phyloP scores from a whole-genome alignment of 345 rosid species.

The Gossypium raimondii region DNA sequence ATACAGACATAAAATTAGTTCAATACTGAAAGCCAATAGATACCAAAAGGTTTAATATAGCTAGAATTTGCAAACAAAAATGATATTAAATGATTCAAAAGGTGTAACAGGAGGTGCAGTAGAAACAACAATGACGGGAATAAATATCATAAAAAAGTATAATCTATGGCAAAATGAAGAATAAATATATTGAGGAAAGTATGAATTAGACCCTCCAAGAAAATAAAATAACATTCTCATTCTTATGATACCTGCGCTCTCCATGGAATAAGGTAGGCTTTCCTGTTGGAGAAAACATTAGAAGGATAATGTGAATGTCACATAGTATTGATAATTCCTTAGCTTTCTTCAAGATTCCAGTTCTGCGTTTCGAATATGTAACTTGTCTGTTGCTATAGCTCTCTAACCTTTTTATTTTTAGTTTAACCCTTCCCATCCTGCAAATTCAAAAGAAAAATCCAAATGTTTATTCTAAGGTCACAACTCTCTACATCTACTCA shows the following conservation, averaged over 20 bases:
- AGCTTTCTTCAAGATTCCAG: conserved; percentile 88
- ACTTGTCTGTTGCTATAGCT: conserved; percentile 67
- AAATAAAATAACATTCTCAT: neutral
- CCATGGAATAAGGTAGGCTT: conserved; percentile 69
- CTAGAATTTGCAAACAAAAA: neutral
- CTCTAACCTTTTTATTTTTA: conserved; percentile 80
- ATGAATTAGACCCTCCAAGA: neutral
- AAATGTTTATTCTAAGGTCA: neutral
- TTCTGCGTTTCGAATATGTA: conserved; percentile 76
- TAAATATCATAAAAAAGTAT: neutral
- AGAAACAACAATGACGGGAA: neutral
- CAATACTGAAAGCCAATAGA: neutral
- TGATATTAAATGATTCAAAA: neutral
- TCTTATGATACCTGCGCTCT: conserved; percentile 49
- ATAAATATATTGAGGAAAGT: neutral
- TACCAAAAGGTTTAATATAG: neutral
- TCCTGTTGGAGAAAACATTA: conserved; percentile 88
- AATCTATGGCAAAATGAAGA: neutral
- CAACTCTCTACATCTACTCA: conserved; percentile 21
- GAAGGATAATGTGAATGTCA: conserved; percentile 73
- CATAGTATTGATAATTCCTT: conserved; percentile 83
- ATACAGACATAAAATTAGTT: neutral
- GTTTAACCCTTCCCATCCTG: conserved; percentile 91
- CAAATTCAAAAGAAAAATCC: conserved; percentile 11
- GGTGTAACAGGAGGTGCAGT: neutral